Evolutionary conservation across 179 eudicot genomes (phyloP), one percentile per base, ranked within the genome.

Genomic region (Beta lomatogona): DNA sequence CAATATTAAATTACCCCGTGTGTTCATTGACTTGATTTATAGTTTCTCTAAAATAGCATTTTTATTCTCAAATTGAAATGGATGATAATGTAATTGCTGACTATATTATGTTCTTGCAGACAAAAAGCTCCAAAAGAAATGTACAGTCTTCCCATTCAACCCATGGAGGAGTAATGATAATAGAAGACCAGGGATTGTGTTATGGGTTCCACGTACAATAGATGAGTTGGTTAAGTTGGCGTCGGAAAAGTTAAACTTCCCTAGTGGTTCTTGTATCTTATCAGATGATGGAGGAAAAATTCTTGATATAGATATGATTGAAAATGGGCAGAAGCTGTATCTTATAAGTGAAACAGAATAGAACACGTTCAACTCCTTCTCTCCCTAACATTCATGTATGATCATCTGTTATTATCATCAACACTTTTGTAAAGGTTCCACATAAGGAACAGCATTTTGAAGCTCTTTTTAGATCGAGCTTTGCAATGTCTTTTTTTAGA

Each of bases 271-370:
- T 53, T 87, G 81, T 83, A 82, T 94, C 55, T 87, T 94, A 81
- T 87, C 99, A 1, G 92, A 94, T 82, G 97, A 92, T 85, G 98
- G 89, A 22, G 97, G 96, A 85, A 84, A 83, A 85, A 90, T 96
- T 67, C 50, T 84, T 59, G 98, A 96, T 73, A 90, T 85, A 12
- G 89, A 91, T 86, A 86, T 96, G 93, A 92, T 96, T 31, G 88
- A 81, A 21, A 88, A 94, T 74, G 87, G 89, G 18, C 97, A 96
- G 83, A 94, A 94, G 69, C 82, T 96, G 83, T 91, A 92, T 82
- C 79, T 96, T 82, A 86, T 88, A 79, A 74, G 66, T 71, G 85
- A 89, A 81, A 86, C 90, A 65, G 79, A 82, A 36, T 89, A 73
- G 78, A 41, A 31, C 6, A 65, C 22, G 21, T 54, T 45, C 14